Base-by-base conservation (phyloP, 2,329 filamentous ascomycete species). In the Colletotrichum scovillei region DNA sequence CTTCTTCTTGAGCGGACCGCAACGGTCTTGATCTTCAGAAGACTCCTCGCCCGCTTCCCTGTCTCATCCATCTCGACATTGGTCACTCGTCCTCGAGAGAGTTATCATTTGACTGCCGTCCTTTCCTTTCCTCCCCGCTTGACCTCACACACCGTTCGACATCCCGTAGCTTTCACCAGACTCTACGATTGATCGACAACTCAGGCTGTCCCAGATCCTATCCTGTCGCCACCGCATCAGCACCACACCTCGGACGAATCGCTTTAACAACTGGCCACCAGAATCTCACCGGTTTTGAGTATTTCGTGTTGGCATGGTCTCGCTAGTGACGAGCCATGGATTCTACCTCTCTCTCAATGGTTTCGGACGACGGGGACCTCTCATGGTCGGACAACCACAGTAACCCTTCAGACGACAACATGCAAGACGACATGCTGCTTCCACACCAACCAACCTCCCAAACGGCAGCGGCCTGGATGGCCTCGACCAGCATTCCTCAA, bases 291-390 rank as follows among this genome's bases (percentile, higher is more conserved):
- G 16, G 28, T 66, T 62, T 62, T 66, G 71, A 52, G 52, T 30
- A 32, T 62, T 63, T 73, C 74, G 67, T 74, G 73, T 76, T 80
- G 84, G 82, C 78, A 85, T 86, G 84, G 80, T 79, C 77, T 81
- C 80, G 81, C 79, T 81, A 84, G 77, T 82, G 78, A 84, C 82
- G 82, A 84, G 81, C 80, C 77, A 89, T 89, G 87, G 83, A 88
- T 76, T 81, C 78, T 76, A 80, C 82, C 79, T 46, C 69, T 30
- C 80, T 86, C 78, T 79, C 83, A 77, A 81, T 85, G 74, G 78
- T 82, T 75, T 79, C 83, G 70, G 83, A 84, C 78, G 82, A 84
- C 76, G 81, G 82, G 78, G 84, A 84, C 70, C 77, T 85, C 71
- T 77, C 81, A 72, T 88, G 87, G 87, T 82, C 84, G 69, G 84